Evolutionary conservation across 495 filamentous ascomycete genomes (phyloP).

Genomic region (Xeromyces bisporus): DNA sequence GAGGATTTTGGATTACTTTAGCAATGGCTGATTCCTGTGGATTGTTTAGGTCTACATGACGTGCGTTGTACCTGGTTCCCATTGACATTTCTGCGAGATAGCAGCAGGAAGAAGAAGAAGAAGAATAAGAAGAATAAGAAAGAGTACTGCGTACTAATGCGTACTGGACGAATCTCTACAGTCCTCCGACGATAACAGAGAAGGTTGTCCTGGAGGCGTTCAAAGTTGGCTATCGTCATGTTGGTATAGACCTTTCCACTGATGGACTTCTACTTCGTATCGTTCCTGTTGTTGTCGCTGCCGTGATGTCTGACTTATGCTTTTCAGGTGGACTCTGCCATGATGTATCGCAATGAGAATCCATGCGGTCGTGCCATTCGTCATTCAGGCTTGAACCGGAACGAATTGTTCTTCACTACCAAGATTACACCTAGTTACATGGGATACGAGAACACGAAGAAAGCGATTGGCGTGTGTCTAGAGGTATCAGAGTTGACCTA

Average conservation of each 20-base stretch:
- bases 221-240: slow-evolving; percentile 47
- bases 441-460: slow-evolving; percentile 30
- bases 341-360: slow-evolving; percentile 38
- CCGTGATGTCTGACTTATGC: neutral
- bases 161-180: slow-evolving; percentile 7
- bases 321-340: slow-evolving; percentile 40
- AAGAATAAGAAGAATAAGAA: neutral
- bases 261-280: neutral
- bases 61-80: slow-evolving; percentile 32
- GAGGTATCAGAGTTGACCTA: slow-evolving; percentile 30
- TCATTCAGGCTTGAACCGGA: slow-evolving; percentile 24
- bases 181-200: slow-evolving; percentile 35
- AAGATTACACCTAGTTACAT: slow-evolving; percentile 36
- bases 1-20: too few species aligned
- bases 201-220: slow-evolving; percentile 44
- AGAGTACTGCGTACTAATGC: slow-evolving; percentile 6
- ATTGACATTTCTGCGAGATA: too few species aligned
- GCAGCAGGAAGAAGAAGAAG: too few species aligned
- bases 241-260: slow-evolving; percentile 5
- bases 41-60: slow-evolving; percentile 52
- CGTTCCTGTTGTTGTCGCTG: neutral
- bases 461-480: slow-evolving; percentile 17
- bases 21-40: neutral
- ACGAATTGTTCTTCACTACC: slow-evolving; percentile 37
- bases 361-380: slow-evolving; percentile 32